Percentiles rank a stretch among this genome's conserved stretches.
Evolutionary conservation across 768 basidiomycete species (phyloP).

Genomic region (Phlebiopsis flavidoalba): DNA sequence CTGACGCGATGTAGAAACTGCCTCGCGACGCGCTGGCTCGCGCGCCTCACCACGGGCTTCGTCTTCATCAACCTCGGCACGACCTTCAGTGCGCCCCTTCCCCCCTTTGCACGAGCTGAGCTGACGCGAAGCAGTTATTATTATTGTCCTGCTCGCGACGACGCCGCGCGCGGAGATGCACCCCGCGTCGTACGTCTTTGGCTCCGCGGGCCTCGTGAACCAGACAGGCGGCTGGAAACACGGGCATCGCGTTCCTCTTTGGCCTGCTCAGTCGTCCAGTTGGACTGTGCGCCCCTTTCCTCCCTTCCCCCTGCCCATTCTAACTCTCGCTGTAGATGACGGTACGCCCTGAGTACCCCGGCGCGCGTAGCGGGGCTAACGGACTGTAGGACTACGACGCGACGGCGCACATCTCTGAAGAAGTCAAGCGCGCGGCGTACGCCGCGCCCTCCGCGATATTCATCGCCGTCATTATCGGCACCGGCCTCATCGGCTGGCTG

Average conservation of each 20-base stretch:
- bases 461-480: slow-evolving; percentile 66
- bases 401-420: slow-evolving; percentile 79
- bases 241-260: slow-evolving; percentile 78
- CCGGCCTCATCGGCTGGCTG: slow-evolving; percentile 77
- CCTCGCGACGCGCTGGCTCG: slow-evolving; percentile 69
- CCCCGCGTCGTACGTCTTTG: slow-evolving; percentile 74
- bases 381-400: slow-evolving; percentile 68
- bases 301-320: background rate
- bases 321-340: slow-evolving; percentile 2
- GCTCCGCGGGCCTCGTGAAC: slow-evolving; percentile 67
- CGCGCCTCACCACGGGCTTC: slow-evolving; percentile 67
- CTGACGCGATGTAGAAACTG: slow-evolving; percentile 47
- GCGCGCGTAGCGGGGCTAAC: too few species aligned
- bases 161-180: slow-evolving; percentile 78
- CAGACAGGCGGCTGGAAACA: slow-evolving; percentile 76
- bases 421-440: slow-evolving; percentile 75
- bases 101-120: background rate
- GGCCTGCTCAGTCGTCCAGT: slow-evolving; percentile 82
- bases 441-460: slow-evolving; percentile 64
- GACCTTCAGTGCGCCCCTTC: slow-evolving; percentile 47
- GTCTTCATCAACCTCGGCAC: slow-evolving; percentile 87
- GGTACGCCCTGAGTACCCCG: background rate
- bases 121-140: slow-evolving; percentile 50
- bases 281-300: slow-evolving; percentile 59
- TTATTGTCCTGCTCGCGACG: slow-evolving; percentile 76